A percentile compares a stretch with the other conserved stretches of the same genome.
Conservation (phyloP, 352 stramenopile species). For the Globisporangium takayamanum region DNA sequence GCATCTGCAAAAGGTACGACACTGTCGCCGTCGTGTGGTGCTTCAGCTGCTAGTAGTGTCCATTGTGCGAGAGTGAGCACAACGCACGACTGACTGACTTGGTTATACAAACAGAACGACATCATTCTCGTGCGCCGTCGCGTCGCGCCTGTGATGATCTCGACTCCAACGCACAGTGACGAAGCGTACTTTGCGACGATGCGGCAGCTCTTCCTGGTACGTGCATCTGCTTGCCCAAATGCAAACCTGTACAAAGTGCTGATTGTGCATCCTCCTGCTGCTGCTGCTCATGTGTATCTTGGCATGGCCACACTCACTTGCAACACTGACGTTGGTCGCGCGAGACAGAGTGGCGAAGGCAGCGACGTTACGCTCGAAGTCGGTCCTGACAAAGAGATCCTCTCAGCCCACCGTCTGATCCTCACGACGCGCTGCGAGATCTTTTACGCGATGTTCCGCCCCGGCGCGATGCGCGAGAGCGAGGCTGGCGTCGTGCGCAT, state of each 20-base stretch:
- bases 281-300: background rate
- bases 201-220: conserved; percentile 61
- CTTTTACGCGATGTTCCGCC: conserved; percentile 87
- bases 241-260: conserved; percentile 1
- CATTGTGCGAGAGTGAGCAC: too few species aligned
- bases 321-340: background rate
- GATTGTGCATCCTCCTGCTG: background rate
- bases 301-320: background rate
- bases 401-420: conserved; percentile 65
- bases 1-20: conserved; percentile 69
- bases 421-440: conserved; percentile 85
- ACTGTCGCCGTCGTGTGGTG: background rate
- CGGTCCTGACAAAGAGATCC: conserved; percentile 47
- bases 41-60: background rate
- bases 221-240: background rate
- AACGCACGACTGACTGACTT: background rate
- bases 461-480: conserved; percentile 81
- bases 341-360: conserved; percentile 36
- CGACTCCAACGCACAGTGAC: conserved; percentile 45
- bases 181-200: conserved; percentile 76
- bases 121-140: conserved; percentile 77
- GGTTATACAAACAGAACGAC: conserved; percentile 49
- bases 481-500: conserved; percentile 77
- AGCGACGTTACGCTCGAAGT: conserved; percentile 76
- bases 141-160: conserved; percentile 27